Conservation (phyloP, 2,329 filamentous ascomycete genomes). For the Laburnicola sp. region DNA sequence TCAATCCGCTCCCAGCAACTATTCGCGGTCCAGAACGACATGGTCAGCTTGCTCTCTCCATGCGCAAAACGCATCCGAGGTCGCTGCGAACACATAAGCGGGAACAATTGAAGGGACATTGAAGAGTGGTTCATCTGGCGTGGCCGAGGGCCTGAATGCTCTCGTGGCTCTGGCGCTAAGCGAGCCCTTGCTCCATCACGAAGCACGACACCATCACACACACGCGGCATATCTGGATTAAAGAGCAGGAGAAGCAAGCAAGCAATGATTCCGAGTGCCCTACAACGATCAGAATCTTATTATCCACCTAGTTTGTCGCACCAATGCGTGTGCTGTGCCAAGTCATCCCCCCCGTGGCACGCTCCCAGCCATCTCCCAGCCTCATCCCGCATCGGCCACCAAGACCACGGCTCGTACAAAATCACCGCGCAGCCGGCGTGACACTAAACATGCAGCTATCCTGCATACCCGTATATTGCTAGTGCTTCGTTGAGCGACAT, state of each 20-base stretch:
- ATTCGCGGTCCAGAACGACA: no score
- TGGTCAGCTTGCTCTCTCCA: no score
- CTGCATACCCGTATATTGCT: slow-evolving; percentile 33
- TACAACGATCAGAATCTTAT: slow-evolving; percentile 38
- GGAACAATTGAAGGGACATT: not conserved
- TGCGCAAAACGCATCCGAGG: no score
- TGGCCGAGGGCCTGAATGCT: not conserved
- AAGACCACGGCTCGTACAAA: slow-evolving; percentile 13
- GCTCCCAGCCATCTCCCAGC: slow-evolving; percentile 17
- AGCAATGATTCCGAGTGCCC: slow-evolving; percentile 17
- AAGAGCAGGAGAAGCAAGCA: not conserved
- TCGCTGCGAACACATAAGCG: no score
- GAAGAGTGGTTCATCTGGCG: not conserved
- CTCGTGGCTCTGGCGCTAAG: not conserved
- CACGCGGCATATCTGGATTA: not conserved
- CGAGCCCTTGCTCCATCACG: not conserved
- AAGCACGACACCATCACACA: not conserved
- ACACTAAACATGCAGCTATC: slow-evolving; percentile 20
- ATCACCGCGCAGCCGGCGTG: slow-evolving; percentile 11
- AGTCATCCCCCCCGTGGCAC: slow-evolving; percentile 9
- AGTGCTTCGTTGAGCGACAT: slow-evolving; percentile 38
- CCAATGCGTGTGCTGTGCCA: slow-evolving; percentile 14
- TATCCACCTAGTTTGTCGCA: slow-evolving; percentile 2
- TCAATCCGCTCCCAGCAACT: no score
- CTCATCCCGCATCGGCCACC: slow-evolving; percentile 7